Conservation (phyloP, 805 yeast species). For the Cyberlindnera subsufficiens region DNA sequence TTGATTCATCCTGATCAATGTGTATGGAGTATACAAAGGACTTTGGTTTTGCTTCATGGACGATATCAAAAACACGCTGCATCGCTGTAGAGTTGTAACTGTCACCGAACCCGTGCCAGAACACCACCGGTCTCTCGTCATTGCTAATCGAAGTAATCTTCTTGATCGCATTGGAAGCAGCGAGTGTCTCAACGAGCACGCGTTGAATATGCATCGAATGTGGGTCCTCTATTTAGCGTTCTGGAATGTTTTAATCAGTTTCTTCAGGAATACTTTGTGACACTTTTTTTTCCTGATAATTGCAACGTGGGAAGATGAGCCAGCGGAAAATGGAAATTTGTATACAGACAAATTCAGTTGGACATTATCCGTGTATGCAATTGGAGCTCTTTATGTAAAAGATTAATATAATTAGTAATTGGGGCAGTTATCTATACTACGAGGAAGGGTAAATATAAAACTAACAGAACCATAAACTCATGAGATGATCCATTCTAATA, state of each 20-base stretch:
- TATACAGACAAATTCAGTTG: too few species aligned
- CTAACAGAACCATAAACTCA: not conserved
- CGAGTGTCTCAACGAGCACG: conserved; percentile 12
- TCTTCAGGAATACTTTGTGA: too few species aligned
- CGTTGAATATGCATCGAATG: conserved; percentile 14
- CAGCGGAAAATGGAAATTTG: too few species aligned
- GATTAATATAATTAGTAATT: too few species aligned
- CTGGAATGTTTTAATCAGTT: too few species aligned
- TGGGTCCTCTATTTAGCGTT: not conserved
- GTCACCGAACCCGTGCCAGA: conserved; percentile 89
- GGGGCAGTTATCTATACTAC: too few species aligned
- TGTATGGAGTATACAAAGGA: conserved; percentile 47
- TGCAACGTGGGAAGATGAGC: too few species aligned
- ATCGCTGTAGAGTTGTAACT: conserved; percentile 58
- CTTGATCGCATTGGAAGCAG: conserved; percentile 15
- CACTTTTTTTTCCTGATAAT: too few species aligned
- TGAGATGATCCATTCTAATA: conserved; percentile 13
- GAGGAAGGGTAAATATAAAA: too few species aligned
- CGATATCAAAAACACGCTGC: conserved; percentile 35
- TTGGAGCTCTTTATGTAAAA: too few species aligned
- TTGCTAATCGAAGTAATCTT: conserved; percentile 8
- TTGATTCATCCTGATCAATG: conserved; percentile 40
- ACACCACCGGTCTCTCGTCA: conserved; percentile 43
- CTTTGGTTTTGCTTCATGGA: conserved; percentile 42
- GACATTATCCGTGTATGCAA: too few species aligned